A percentile compares a stretch with the other conserved stretches of the same genome.
Evolutionary conservation across 73 alveolate genomes (phyloP).

Genomic region (Uronychia setigera): DNA sequence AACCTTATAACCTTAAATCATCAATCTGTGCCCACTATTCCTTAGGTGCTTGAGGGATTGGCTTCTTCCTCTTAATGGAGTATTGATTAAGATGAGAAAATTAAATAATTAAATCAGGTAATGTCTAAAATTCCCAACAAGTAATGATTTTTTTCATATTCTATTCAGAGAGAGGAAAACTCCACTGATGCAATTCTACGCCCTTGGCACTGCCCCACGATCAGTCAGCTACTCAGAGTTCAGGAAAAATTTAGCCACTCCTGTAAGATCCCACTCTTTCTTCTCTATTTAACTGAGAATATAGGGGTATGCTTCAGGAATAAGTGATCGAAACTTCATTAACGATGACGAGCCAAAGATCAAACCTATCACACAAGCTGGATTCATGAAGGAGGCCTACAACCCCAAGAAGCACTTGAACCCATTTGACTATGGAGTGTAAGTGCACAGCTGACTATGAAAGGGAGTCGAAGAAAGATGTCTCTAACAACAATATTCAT

Average conservation of each 20-base stretch:
- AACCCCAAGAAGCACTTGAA: not conserved
- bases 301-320: not conserved
- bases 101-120: not conserved
- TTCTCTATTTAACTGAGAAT: not conserved
- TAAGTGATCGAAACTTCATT: not conserved
- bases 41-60: too few species aligned
- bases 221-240: not conserved
- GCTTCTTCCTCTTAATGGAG: not conserved
- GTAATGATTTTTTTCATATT: not conserved
- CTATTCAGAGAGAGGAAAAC: not conserved
- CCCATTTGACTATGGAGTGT: not conserved
- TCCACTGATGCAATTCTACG: not conserved
- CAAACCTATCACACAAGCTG: conserved; percentile 4
- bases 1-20: not conserved
- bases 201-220: not conserved
- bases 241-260: not conserved
- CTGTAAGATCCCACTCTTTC: too few species aligned
- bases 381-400: not conserved
- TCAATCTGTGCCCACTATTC: not conserved
- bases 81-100: not conserved
- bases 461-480: not conserved
- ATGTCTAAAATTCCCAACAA: not conserved
- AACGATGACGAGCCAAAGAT: not conserved
- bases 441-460: not conserved
- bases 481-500: not conserved